Percentiles rank a stretch among this genome's conserved stretches.
These are phyloP conservation scores for Skeletonema menzelii DNA, from an alignment of 108 stramenopile genomes.

Conservation along the genomic window DNA sequence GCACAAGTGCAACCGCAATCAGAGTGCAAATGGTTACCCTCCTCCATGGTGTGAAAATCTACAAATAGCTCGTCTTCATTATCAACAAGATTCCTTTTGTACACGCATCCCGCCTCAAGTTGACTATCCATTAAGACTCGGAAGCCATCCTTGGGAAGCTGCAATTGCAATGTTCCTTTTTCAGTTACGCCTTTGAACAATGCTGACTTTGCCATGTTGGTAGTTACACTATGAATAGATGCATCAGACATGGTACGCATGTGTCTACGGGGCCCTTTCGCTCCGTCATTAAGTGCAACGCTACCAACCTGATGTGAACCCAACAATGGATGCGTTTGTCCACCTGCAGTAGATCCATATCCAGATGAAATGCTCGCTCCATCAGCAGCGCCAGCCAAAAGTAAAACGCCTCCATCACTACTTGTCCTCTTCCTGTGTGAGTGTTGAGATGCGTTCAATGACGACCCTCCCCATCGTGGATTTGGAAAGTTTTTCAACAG, in stretches of 20 bases:
- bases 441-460: conserved; percentile 36
- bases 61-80: conserved; percentile 40
- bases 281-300: neutral
- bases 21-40: conserved; percentile 7
- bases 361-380: neutral
- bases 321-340: neutral
- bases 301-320: conserved; percentile 12
- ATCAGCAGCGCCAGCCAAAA: neutral
- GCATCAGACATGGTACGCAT: conserved; percentile 29
- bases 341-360: conserved; percentile 2
- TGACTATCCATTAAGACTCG: conserved; percentile 57
- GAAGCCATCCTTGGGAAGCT: conserved; percentile 64
- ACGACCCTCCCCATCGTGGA: conserved; percentile 35
- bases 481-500: conserved; percentile 41
- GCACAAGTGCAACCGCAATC: conserved; percentile 19
- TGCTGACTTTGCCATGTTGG: conserved; percentile 66
- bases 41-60: conserved; percentile 44
- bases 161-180: conserved; percentile 56
- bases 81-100: conserved; percentile 46
- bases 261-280: conserved; percentile 8
- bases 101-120: conserved; percentile 39
- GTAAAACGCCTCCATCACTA: conserved; percentile 8
- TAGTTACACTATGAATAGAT: conserved; percentile 19
- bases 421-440: conserved; percentile 11
- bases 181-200: conserved; percentile 62